Evolutionary conservation across 2,329 filamentous ascomycete genomes (phyloP), one percentile per base, ranked within the genome.

Genomic region (Aschersonia sp.): DNA sequence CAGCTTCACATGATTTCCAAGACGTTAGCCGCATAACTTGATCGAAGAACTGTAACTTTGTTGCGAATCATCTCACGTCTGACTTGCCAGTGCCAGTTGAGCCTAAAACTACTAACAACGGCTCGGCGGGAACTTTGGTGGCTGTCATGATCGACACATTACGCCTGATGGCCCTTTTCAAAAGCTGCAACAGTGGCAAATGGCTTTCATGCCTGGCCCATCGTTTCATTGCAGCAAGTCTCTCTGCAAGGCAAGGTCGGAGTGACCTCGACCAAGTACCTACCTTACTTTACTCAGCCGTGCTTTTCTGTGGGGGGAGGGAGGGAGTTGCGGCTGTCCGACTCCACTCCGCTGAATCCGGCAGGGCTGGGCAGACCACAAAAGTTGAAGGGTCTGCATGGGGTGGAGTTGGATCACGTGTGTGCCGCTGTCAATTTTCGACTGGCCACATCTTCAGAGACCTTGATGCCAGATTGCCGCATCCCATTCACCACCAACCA

Each of bases 81-180:
- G 89, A 94, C 67, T 94, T 95, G 52, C 91, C 91, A 1, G 89
- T 96, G 50, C 89, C 91, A 7, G 91, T 97, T 45, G 89, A 85
- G 55, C 91, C 91, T 45, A 96, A 74, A 51, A 97, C 77, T 45
- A 87, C 81, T 57, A 97, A 74, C 52, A 96, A 68, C 30, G 88
- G 85, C 58, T 73, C 61, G 45, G 60, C 57, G 20, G 73, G 73
- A 48, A 62, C 56, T 52, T 55, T 62, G 49, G 49, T 51, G 48
- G 58, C 48, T 43, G 65, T 56, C 69, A 74, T 74, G 54, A 56
- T 59, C 49, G 60, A 54, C 52, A 60, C 62, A 67, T 64, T 57
- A 49, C 63, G 63, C 54, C 58, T 51, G 43, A 38, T 7, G 12
- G 4, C 35, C 7, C 2, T 38, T 7, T 12, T 12, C 7, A 38